phyloP scores from a whole-genome alignment of 306 rosid species.

The Vigna nakashimae region DNA sequence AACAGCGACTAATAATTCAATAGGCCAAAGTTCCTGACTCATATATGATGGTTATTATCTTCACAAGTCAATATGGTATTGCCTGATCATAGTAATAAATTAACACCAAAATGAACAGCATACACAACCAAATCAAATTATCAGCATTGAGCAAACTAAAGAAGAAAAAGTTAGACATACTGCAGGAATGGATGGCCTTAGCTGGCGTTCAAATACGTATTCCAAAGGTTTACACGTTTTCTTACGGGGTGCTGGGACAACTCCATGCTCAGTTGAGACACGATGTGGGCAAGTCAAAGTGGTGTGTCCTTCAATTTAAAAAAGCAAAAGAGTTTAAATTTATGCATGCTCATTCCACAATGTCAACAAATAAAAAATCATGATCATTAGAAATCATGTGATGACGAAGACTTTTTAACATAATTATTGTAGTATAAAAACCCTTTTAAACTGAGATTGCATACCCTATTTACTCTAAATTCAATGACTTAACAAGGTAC shows the following conservation, averaged over 20 bases:
- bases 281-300: slow-evolving; percentile 92
- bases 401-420: background rate
- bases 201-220: slow-evolving; percentile 89
- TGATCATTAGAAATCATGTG: background rate
- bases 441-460: background rate
- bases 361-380: background rate
- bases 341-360: background rate
- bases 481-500: background rate
- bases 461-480: background rate
- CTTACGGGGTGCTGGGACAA: slow-evolving; percentile 77
- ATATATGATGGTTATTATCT: background rate
- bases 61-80: slow-evolving; percentile 6
- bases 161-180: slow-evolving; percentile 51
- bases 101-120: slow-evolving; percentile 5
- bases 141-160: background rate
- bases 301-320: slow-evolving; percentile 79
- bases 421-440: background rate
- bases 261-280: slow-evolving; percentile 82
- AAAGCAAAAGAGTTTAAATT: slow-evolving; percentile 26
- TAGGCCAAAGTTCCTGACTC: background rate
- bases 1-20: background rate
- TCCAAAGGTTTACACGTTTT: slow-evolving; percentile 65
- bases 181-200: slow-evolving; percentile 57
- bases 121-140: background rate
- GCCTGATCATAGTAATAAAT: background rate